A percentile compares a stretch with the other conserved stretches of the same genome.
Conservation (phyloP, 441 rosid species). For the Daphne laureola region DNA sequence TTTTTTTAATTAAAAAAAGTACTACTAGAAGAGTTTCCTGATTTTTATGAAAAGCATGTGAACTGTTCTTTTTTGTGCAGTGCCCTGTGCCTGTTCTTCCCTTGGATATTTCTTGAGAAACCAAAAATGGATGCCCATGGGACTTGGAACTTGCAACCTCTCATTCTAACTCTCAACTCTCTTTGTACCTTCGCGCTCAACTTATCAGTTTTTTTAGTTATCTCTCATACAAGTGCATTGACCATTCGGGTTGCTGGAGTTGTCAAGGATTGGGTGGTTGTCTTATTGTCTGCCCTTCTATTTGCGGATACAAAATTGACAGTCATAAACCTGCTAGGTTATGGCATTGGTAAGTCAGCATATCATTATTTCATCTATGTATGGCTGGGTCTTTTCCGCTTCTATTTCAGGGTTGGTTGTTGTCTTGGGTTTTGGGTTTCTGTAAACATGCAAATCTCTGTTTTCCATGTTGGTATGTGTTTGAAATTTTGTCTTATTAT, state of each 20-base stretch:
- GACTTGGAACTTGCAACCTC: conserved; percentile 61
- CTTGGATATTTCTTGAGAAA: conserved; percentile 92
- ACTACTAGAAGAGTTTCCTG: conserved; percentile 4
- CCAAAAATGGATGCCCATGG: conserved; percentile 74
- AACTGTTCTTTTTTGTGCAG: conserved; percentile 37
- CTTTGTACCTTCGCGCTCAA: conserved; percentile 93
- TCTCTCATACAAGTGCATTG: conserved; percentile 91
- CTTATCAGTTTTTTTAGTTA: conserved; percentile 94
- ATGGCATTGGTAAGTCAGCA: conserved; percentile 54
- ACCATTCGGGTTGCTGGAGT: conserved; percentile 92
- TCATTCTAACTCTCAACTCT: conserved; percentile 67
- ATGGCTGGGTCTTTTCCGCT: no score
- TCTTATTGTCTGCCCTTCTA: conserved; percentile 62
- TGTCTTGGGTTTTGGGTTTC: not conserved
- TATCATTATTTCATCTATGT: no score
- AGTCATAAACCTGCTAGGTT: conserved; percentile 56
- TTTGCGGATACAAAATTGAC: conserved; percentile 76
- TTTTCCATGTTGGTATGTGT: not conserved
- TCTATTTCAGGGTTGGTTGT: not conserved
- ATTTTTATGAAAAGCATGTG: conserved; percentile 1
- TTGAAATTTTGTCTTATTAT: not conserved
- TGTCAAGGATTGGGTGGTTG: conserved; percentile 86
- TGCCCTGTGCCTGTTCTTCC: conserved; percentile 77
- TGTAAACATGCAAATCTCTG: not conserved
- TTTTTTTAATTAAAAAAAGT: not conserved